phyloP scores from a whole-genome alignment of 768 basidiomycete species.

The Chalciporus sphaerocephalus region DNA sequence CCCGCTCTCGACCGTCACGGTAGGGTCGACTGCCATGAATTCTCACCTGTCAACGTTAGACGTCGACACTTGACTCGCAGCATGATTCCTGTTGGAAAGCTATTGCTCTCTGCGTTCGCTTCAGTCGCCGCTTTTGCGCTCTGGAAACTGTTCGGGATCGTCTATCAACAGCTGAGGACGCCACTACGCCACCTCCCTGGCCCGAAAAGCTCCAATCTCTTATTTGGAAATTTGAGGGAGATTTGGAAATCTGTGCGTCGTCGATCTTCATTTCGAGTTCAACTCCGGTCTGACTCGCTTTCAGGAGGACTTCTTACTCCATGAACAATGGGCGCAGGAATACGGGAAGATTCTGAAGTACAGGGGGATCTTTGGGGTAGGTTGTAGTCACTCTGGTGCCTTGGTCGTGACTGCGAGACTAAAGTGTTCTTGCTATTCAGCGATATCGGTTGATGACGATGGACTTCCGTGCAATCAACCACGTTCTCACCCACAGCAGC shows the following conservation, averaged over 20 bases:
- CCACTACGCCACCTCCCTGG: conserved; percentile 44
- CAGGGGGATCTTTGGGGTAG: conserved; percentile 43
- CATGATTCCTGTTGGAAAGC: conserved; percentile 1
- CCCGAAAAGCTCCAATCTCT: too few species aligned
- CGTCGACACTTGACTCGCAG: too few species aligned
- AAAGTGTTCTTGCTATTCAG: too few species aligned
- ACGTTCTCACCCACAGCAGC: conserved; percentile 56
- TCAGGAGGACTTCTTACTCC: too few species aligned
- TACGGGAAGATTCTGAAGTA: too few species aligned
- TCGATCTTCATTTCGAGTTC: too few species aligned
- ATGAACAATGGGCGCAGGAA: too few species aligned
- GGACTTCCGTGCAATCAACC: conserved; percentile 59
- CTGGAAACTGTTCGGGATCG: conserved; percentile 27
- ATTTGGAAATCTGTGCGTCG: conserved; percentile 40
- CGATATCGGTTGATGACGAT: conserved; percentile 49
- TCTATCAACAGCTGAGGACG: conserved; percentile 35
- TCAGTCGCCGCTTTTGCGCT: conserved; percentile 28
- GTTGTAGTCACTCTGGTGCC: conserved; percentile 8
- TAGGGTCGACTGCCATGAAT: too few species aligned
- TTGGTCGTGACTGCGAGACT: neutral
- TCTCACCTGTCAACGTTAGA: too few species aligned
- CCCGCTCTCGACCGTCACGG: too few species aligned
- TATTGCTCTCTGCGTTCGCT: conserved; percentile 1
- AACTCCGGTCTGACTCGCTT: too few species aligned
- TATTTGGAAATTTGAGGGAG: conserved; percentile 48